Evolutionary conservation across 257 asterid genomes (phyloP).

Genomic region (Forsythia viridissima): DNA sequence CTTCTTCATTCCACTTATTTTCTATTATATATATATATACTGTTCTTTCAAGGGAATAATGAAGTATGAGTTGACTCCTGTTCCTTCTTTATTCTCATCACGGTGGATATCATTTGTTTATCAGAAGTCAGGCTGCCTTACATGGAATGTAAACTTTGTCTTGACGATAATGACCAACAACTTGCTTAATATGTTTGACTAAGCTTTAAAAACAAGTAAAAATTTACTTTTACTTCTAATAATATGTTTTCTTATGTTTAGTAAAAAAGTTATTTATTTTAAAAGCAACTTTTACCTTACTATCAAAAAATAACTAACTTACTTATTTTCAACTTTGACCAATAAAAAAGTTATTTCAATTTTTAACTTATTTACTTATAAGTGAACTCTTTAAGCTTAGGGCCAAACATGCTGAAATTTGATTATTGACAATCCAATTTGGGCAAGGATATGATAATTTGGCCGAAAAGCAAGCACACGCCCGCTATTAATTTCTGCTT

Average conservation of each 20-base stretch:
- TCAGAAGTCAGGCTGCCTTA: background rate
- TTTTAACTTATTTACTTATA: background rate
- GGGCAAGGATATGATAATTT: background rate
- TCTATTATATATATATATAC: background rate
- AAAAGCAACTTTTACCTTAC: background rate
- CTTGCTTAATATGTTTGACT: too few species aligned
- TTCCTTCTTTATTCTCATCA: background rate
- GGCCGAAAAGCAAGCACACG: background rate
- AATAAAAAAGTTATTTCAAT: background rate
- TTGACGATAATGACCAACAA: background rate
- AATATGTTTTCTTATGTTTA: background rate
- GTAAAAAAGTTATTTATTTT: background rate
- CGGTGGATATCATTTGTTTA: background rate
- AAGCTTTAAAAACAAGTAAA: background rate
- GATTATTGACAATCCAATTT: background rate
- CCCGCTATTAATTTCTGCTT: background rate
- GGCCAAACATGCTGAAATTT: background rate
- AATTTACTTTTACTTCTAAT: background rate
- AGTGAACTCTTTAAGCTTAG: background rate
- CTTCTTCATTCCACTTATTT: background rate
- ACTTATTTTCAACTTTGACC: background rate
- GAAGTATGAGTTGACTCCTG: background rate
- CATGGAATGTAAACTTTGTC: too few species aligned
- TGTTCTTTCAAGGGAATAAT: background rate
- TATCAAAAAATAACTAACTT: background rate